Evolutionary conservation across 1,284 basidiomycete species (phyloP).

Genomic region (Boletus semigastroideus): DNA sequence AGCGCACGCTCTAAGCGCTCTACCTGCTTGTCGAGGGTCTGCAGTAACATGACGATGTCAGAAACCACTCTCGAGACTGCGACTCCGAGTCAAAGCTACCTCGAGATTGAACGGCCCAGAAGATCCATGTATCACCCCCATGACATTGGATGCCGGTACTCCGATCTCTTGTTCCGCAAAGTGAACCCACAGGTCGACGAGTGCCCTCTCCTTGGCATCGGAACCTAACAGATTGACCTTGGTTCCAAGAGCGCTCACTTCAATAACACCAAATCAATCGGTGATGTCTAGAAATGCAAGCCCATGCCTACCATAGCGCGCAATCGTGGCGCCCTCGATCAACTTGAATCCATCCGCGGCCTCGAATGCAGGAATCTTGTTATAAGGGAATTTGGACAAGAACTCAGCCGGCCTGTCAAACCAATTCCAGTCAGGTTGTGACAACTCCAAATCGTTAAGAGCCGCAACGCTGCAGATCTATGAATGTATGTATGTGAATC

Average conservation of each 20-base stretch:
- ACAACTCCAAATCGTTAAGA: constrained; percentile 13
- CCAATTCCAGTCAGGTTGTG: constrained; percentile 4
- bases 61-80: not conserved
- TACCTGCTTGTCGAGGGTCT: too few species aligned
- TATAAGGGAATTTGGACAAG: constrained; percentile 44
- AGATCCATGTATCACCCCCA: constrained; percentile 1
- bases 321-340: constrained; percentile 53
- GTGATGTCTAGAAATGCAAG: too few species aligned
- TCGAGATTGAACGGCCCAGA: constrained; percentile 1
- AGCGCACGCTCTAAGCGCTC: too few species aligned
- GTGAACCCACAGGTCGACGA: constrained; percentile 51
- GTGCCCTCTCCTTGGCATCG: constrained; percentile 40
- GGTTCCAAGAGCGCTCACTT: constrained; percentile 44
- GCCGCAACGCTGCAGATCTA: constrained; percentile 13
- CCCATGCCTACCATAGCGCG: constrained; percentile 45
- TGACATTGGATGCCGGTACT: not conserved
- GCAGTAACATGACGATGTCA: too few species aligned
- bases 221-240: constrained; percentile 31
- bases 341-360: constrained; percentile 49
- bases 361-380: constrained; percentile 54
- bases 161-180: constrained; percentile 48
- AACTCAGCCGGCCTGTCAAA: constrained; percentile 42
- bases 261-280: constrained; percentile 14
- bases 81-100: not conserved
- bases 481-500: not conserved